These are phyloP conservation scores for Streptanthus diversifolius DNA, from an alignment of 345 rosid species.

Conservation along the genomic window DNA sequence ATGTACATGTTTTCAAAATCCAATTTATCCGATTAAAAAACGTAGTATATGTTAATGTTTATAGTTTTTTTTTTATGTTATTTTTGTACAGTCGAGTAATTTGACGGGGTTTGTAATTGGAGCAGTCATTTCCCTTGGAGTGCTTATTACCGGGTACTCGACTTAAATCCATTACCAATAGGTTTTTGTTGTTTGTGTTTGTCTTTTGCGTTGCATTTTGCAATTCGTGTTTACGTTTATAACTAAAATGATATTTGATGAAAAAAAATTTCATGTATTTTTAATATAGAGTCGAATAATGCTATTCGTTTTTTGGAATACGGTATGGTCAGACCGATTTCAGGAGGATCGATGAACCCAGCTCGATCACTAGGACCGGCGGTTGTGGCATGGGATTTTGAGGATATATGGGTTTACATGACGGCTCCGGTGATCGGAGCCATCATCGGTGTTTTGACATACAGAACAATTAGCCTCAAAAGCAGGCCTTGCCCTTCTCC, in stretches of 20 bases:
- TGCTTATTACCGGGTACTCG: slow-evolving; percentile 65
- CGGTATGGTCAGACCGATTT: slow-evolving; percentile 52
- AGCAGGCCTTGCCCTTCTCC: slow-evolving; percentile 39
- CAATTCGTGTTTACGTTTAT: not conserved
- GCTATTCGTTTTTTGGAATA: not conserved
- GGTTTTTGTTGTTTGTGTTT: not conserved
- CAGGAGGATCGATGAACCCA: slow-evolving; percentile 95
- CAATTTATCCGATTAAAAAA: not conserved
- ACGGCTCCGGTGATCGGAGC: slow-evolving; percentile 76
- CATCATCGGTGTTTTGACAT: slow-evolving; percentile 48
- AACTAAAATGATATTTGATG: not conserved
- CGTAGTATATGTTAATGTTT: not conserved
- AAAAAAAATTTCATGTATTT: no score
- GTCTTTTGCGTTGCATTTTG: not conserved
- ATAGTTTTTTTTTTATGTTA: not conserved
- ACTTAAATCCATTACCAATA: not conserved
- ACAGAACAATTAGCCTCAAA: slow-evolving; percentile 41
- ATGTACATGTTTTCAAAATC: not conserved
- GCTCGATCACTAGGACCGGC: slow-evolving; percentile 95
- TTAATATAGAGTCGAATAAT: not conserved
- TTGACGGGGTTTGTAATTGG: slow-evolving; percentile 67
- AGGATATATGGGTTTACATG: slow-evolving; percentile 70
- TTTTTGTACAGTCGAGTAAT: slow-evolving; percentile 48
- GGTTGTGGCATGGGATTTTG: slow-evolving; percentile 60
- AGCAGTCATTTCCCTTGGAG: slow-evolving; percentile 66